phyloP scores from a whole-genome alignment of 2,329 filamentous ascomycete genomes.

The Triangularia setosa region DNA sequence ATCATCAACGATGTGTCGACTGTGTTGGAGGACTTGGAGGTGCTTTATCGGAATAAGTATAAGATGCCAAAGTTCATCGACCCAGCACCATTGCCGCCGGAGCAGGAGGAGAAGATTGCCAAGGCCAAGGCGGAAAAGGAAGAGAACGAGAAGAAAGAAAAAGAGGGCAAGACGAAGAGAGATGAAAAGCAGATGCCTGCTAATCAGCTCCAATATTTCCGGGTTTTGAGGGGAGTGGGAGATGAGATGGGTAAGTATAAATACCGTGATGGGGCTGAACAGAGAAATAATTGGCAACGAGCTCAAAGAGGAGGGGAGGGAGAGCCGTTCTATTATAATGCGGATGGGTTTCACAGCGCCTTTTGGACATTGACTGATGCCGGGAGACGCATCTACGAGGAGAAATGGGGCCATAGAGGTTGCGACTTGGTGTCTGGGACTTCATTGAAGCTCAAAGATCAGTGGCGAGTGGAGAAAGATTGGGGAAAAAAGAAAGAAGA shows the following conservation, averaged over 20 bases:
- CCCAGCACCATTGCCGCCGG: constrained; percentile 31
- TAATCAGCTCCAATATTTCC: background rate
- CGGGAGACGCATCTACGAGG: constrained; percentile 38
- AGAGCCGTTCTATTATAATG: constrained; percentile 51
- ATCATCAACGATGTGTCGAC: constrained; percentile 45
- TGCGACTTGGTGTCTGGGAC: constrained; percentile 30
- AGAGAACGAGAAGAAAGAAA: constrained; percentile 7
- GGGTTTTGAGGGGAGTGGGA: background rate
- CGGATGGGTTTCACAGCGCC: constrained; percentile 41
- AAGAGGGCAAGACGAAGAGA: background rate
- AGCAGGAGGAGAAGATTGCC: background rate
- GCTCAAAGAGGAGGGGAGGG: constrained; percentile 48
- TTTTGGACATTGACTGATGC: constrained; percentile 44
- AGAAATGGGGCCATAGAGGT: constrained; percentile 41
- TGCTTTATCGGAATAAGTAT: constrained; percentile 40
- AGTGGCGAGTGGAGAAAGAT: constrained; percentile 36
- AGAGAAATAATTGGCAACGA: constrained; percentile 50
- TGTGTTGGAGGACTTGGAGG: constrained; percentile 43
- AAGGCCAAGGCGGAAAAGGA: background rate
- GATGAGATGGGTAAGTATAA: constrained; percentile 17
- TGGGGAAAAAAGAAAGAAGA: constrained; percentile 23
- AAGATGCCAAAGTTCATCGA: constrained; percentile 33
- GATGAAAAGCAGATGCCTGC: constrained; percentile 16
- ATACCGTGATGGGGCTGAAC: constrained; percentile 38
- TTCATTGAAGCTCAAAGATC: constrained; percentile 33